Percentiles rank a stretch among this genome's conserved stretches.
phyloP scores from a whole-genome alignment of 768 basidiomycete genomes.

The Boletus pseudopeckii region DNA sequence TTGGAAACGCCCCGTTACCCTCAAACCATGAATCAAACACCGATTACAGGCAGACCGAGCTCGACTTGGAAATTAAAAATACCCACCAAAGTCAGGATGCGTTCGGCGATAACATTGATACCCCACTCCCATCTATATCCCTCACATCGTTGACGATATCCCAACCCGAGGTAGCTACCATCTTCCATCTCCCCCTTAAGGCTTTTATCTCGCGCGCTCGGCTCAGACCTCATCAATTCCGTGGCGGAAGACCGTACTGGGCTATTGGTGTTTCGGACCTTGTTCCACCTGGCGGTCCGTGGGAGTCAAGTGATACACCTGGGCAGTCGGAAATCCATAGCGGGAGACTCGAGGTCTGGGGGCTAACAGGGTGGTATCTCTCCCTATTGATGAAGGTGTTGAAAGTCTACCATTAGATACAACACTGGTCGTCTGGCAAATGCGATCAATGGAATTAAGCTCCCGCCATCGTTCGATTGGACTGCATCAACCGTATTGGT shows the following conservation, averaged over 20 bases:
- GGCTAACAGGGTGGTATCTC: slow-evolving; percentile 82
- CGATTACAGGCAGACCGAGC: neutral
- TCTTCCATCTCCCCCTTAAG: slow-evolving; percentile 69
- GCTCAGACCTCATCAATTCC: slow-evolving; percentile 52
- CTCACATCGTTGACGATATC: slow-evolving; percentile 51
- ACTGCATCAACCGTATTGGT: neutral
- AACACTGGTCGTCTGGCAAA: neutral
- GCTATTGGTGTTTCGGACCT: slow-evolving; percentile 67
- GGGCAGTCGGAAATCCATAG: slow-evolving; percentile 41
- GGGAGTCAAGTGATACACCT: slow-evolving; percentile 32
- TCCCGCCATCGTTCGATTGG: neutral
- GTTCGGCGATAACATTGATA: slow-evolving; percentile 23
- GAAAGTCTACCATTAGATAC: slow-evolving; percentile 40
- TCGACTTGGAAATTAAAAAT: neutral
- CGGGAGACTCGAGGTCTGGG: slow-evolving; percentile 70
- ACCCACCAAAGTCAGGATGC: neutral
- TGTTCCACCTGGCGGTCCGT: slow-evolving; percentile 24
- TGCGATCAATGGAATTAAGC: neutral
- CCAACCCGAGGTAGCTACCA: slow-evolving; percentile 59
- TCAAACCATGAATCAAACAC: neutral
- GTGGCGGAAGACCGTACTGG: slow-evolving; percentile 54
- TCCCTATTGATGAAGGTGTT: slow-evolving; percentile 57
- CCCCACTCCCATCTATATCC: slow-evolving; percentile 59
- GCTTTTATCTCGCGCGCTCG: slow-evolving; percentile 46
- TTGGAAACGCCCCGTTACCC: neutral